A percentile compares a stretch with the other conserved stretches of the same genome.
Conservation (phyloP, 202 grass and related monocot genomes). For the Bolboschoenoplectus hybrid region DNA sequence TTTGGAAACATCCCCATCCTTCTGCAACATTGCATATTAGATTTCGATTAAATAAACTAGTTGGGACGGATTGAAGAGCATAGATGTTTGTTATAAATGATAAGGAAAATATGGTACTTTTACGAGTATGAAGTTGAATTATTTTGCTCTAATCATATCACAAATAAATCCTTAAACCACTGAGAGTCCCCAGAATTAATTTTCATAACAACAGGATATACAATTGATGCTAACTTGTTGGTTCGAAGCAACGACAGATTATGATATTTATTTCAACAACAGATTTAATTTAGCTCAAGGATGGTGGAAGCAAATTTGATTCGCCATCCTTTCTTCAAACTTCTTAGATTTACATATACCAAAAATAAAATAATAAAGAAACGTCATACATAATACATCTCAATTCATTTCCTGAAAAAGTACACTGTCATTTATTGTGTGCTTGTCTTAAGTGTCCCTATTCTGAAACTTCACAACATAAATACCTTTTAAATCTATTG, state of each 20-base stretch:
- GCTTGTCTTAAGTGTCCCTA: not conserved
- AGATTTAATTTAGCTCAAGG: not conserved
- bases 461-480: not conserved
- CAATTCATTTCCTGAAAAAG: too few relatives aligned
- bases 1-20: conserved; percentile 39
- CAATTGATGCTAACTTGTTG: too few relatives aligned
- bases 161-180: too few relatives aligned
- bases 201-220: too few relatives aligned
- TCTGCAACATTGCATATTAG: conserved; percentile 32
- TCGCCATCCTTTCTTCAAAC: not conserved
- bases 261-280: not conserved
- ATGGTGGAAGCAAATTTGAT: not conserved
- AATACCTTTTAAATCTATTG: not conserved
- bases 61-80: not conserved
- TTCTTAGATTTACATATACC: not conserved
- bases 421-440: not conserved
- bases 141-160: too few relatives aligned
- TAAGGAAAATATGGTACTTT: too few relatives aligned
- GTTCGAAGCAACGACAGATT: not conserved
- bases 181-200: too few relatives aligned
- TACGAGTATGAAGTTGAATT: too few relatives aligned
- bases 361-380: not conserved
- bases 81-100: not conserved
- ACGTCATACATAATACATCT: not conserved
- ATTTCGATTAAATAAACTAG: not conserved